Conservation (phyloP, 768 basidiomycete genomes). For the Naganishia vishniacii region DNA sequence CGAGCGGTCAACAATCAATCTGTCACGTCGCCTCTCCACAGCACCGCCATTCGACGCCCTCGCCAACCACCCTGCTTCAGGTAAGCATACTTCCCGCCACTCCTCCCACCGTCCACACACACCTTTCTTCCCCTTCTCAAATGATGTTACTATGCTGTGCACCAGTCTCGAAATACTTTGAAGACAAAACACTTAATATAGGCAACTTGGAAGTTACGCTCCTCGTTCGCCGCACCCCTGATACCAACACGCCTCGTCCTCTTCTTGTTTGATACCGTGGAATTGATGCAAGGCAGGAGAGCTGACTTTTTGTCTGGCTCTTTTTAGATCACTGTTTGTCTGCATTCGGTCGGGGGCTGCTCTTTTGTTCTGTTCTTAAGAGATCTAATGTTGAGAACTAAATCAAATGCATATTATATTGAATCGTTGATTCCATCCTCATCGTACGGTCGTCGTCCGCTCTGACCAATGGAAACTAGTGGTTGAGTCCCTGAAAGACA, state of each 20-base stretch:
- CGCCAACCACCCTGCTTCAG: conserved; percentile 10
- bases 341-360: too few species aligned
- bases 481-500: too few species aligned
- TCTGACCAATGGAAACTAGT: too few species aligned
- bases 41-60: neutral
- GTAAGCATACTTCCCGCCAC: neutral
- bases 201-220: conserved; percentile 12
- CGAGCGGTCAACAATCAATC: neutral
- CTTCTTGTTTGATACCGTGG: neutral
- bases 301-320: too few species aligned
- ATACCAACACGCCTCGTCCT: neutral
- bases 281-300: too few species aligned
- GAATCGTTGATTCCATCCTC: too few species aligned
- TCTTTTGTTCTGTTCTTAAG: too few species aligned
- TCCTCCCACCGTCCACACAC: neutral
- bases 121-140: neutral
- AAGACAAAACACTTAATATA: conserved; percentile 19
- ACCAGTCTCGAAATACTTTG: conserved; percentile 17
- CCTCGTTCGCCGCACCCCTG: conserved; percentile 12
- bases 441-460: too few species aligned
- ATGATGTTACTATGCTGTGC: conserved; percentile 21
- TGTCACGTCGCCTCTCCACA: neutral
- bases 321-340: too few species aligned
- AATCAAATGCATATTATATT: too few species aligned
- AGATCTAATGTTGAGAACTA: too few species aligned